phyloP scores from a whole-genome alignment of 208 protist species.

The Porcisia hertigi region DNA sequence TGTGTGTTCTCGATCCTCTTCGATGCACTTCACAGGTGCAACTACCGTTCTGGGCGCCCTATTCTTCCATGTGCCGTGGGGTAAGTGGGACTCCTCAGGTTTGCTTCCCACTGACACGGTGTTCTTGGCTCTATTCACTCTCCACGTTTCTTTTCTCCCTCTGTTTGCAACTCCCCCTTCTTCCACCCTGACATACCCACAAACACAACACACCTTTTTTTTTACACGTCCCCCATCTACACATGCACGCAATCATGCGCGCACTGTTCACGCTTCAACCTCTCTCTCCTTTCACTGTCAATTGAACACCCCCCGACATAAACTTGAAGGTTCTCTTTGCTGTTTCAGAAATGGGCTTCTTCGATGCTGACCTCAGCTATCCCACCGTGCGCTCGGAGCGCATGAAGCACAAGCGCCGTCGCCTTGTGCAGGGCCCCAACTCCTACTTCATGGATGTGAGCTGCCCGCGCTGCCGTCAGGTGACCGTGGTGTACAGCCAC shows the following conservation, averaged over 20 bases:
- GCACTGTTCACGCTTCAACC: background rate
- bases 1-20: background rate
- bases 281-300: background rate
- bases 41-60: background rate
- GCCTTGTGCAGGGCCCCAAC: slow-evolving; percentile 99
- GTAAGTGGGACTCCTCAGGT: background rate
- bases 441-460: slow-evolving; percentile 99
- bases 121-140: background rate
- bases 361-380: slow-evolving; percentile 97
- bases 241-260: background rate
- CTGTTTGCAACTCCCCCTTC: background rate
- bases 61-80: background rate
- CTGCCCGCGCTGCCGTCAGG: slow-evolving; percentile 96
- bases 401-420: slow-evolving; percentile 99
- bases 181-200: no score
- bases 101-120: background rate
- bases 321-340: background rate
- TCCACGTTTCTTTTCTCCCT: background rate
- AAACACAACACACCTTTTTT: background rate
- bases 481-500: slow-evolving; percentile 98
- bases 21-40: background rate
- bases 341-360: slow-evolving; percentile 79
- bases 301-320: background rate
- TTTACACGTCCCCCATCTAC: background rate
- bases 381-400: slow-evolving; percentile 94